A percentile compares a stretch with the other conserved stretches of the same genome.
These are phyloP conservation scores for Domatiomyces catenatus DNA, from an alignment of 2,329 filamentous ascomycete species.

Conservation along the genomic window DNA sequence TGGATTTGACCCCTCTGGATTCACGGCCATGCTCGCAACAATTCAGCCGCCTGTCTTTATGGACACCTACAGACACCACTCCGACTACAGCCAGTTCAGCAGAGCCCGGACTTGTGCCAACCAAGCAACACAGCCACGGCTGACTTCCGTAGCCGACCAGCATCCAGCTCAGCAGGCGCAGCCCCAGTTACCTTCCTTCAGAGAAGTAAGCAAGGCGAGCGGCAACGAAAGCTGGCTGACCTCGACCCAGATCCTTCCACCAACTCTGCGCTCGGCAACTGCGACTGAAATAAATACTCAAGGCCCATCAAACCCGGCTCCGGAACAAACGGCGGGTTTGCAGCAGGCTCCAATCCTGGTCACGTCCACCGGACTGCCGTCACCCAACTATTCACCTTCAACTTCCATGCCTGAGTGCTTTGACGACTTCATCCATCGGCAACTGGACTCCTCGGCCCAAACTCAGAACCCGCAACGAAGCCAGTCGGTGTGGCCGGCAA, in stretches of 20 bases:
- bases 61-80: not conserved
- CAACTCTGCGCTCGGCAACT: conserved; percentile 4
- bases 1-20: conserved; percentile 18
- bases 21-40: conserved; percentile 14
- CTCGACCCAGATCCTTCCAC: conserved; percentile 2
- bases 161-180: conserved; percentile 6
- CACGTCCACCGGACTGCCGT: conserved; percentile 7
- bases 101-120: conserved; percentile 1
- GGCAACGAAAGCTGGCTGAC: not conserved
- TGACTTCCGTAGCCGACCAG: conserved; percentile 5
- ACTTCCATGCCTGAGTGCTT: conserved; percentile 1
- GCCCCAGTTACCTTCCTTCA: conserved; percentile 10
- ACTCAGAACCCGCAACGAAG: not conserved
- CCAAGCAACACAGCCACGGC: not conserved
- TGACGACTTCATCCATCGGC: not conserved
- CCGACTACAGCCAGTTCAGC: not conserved
- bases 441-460: not conserved
- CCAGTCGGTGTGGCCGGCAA: not conserved
- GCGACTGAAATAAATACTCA: not conserved
- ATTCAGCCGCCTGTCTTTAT: not conserved
- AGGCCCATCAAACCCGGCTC: not conserved
- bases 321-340: conserved; percentile 4
- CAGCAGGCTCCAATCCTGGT: conserved; percentile 4
- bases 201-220: conserved; percentile 6
- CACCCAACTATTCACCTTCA: conserved; percentile 4